These are phyloP conservation scores for Sporothrix protearum DNA, from an alignment of 2,329 filamentous ascomycete species.

Conservation along the genomic window DNA sequence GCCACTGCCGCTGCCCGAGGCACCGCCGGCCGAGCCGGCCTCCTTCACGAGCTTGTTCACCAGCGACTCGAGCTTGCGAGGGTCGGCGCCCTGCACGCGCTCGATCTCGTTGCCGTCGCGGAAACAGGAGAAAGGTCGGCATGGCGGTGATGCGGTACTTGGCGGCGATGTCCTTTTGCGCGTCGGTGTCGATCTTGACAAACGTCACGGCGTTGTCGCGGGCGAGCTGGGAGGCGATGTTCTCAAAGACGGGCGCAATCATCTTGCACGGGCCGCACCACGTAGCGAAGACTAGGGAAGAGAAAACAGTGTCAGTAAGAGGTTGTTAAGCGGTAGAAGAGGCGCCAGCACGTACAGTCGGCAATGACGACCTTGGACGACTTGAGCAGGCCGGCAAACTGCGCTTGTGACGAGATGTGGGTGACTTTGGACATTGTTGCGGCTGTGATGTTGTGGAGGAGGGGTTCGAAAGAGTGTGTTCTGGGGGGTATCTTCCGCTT, in stretches of 20 bases:
- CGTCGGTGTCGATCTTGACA: conserved; percentile 59
- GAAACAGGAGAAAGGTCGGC: conserved; percentile 91
- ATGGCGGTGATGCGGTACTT: conserved; percentile 72
- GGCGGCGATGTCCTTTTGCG: conserved; percentile 67
- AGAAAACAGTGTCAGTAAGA: background rate
- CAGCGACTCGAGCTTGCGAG: conserved; percentile 63
- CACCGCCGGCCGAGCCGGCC: conserved; percentile 47
- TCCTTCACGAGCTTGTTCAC: conserved; percentile 69
- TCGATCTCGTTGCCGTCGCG: conserved; percentile 65
- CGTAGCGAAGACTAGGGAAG: conserved; percentile 70
- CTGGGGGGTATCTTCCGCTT: background rate
- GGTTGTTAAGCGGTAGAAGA: background rate
- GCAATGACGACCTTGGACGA: conserved; percentile 76
- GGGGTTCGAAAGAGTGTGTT: background rate
- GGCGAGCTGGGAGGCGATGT: conserved; percentile 67
- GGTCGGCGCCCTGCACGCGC: conserved; percentile 71
- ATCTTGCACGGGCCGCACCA: conserved; percentile 82
- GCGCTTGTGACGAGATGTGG: conserved; percentile 48
- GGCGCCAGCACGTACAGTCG: conserved; percentile 66
- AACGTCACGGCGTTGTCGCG: conserved; percentile 73
- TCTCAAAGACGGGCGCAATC: conserved; percentile 79
- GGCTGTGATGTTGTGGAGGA: background rate
- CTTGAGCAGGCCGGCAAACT: conserved; percentile 66
- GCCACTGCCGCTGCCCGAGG: conserved; percentile 33
- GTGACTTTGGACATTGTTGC: conserved; percentile 32